These are phyloP conservation scores for Colletotrichum scovillei DNA, from an alignment of 2,329 filamentous ascomycete genomes.

Conservation along the genomic window DNA sequence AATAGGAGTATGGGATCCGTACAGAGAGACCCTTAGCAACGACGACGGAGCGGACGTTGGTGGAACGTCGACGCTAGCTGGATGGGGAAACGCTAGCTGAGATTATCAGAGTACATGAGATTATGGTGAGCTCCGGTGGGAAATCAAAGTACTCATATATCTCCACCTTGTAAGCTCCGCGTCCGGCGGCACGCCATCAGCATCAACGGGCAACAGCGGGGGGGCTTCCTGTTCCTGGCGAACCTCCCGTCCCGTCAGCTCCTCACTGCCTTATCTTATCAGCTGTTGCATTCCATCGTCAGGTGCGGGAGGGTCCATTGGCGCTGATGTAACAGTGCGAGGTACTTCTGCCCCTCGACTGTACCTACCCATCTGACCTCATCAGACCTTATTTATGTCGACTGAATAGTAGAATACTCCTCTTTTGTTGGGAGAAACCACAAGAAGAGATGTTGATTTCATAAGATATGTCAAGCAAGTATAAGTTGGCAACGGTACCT, in stretches of 20 bases:
- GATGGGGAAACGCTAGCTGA: neutral
- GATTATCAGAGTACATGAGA: neutral
- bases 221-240: neutral
- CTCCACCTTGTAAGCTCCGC: neutral
- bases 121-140: fast-evolving
- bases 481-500: no score
- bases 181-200: neutral
- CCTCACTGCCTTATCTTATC: neutral
- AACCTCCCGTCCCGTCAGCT: neutral
- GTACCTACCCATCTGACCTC: neutral
- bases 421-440: neutral
- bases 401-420: no score
- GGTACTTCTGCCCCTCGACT: neutral
- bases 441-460: neutral
- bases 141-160: neutral
- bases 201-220: conserved; percentile 10
- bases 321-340: conserved; percentile 32
- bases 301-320: neutral
- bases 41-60: neutral
- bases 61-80: conserved; percentile 19
- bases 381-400: no score
- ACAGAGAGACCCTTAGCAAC: neutral
- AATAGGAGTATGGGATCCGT: neutral
- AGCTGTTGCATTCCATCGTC: conserved; percentile 23
- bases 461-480: no score